Base-by-base conservation (phyloP, 1,139 yeast species). In the Debaryomyces subglobosus region DNA sequence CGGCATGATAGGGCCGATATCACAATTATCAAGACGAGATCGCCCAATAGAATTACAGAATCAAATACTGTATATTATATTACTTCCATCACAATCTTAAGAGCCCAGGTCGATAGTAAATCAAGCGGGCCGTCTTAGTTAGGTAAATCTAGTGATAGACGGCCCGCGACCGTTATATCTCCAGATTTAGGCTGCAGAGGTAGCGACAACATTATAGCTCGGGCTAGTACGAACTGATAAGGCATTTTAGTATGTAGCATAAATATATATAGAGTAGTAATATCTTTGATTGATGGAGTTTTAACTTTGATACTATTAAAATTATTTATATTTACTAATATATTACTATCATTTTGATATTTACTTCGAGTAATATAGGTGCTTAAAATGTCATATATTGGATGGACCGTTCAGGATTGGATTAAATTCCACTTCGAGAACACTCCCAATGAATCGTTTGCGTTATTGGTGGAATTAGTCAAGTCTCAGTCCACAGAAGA, bases 331-430 rank as follows among this genome's bases (percentile, higher is more conserved):
- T 27, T 24, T 38, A 38, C 10, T 24, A 15, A 3, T 25, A 16
- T 8, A 27, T 12, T 20, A 20, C 15, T 34, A 34, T 35, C 15
- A 13, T 5, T 16, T 20, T 18, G 10, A 18, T 35, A 20, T 20
- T 34, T 20, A 7, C 25, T 18, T 9, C 15, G 3, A n/a, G 23
- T 35, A 20, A 12, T 35, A 10, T 16, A 35, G 13, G n/a, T 39
- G 42, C 23, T 27, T 36, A 6, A 36, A 20, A 50, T 52, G 55
- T 38, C 49, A 32, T 53, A 46, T 34, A 58, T 54, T 21, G 80
- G 79, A 21, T 77, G 79, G 80, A 68, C 77, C 12, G 64, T 71
- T 24, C 62, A 62, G 40, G 77, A 91, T 55, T 91, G 97, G 97
- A 71, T 77, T 41, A 68, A 78, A 38, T 86, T 81, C 73, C 96